These are phyloP conservation scores for Plasmodiophora brassicae DNA, from an alignment of 208 protist genomes.

Conservation along the genomic window DNA sequence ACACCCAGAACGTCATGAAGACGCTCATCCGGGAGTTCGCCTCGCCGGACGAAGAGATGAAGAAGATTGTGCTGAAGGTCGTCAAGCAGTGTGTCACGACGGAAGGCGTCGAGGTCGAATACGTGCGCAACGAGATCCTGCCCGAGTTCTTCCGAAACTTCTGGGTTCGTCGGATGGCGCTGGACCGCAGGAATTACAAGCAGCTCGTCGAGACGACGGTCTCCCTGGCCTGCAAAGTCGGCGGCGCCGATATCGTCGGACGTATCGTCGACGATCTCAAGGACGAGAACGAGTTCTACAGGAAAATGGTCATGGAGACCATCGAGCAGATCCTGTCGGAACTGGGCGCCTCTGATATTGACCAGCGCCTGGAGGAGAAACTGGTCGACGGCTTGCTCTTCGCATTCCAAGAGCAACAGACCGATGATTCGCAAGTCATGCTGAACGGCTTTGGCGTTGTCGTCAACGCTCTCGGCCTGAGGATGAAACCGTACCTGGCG, in stretches of 20 bases:
- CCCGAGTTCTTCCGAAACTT: conserved; percentile 82
- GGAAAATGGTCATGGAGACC: conserved; percentile 72
- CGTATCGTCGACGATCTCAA: conserved; percentile 92
- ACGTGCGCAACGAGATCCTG: conserved; percentile 80
- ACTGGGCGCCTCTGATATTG: conserved; percentile 75
- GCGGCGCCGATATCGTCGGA: conserved; percentile 79
- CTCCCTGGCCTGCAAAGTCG: conserved; percentile 68
- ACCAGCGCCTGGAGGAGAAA: conserved; percentile 77
- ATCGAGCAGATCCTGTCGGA: conserved; percentile 61
- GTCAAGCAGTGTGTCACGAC: conserved; percentile 93
- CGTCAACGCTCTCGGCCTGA: conserved; percentile 81
- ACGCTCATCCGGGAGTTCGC: conserved; percentile 83
- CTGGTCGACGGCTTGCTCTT: conserved; percentile 94
- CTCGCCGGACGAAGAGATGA: conserved; percentile 94
- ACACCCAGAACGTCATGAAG: conserved; percentile 90
- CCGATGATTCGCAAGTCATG: conserved; percentile 74
- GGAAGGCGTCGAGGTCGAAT: conserved; percentile 86
- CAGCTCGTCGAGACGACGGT: conserved; percentile 82
- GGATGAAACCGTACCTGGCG: conserved; percentile 83
- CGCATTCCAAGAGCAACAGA: conserved; percentile 84
- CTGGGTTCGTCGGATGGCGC: conserved; percentile 90
- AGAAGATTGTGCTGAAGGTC: conserved; percentile 94
- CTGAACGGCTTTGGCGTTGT: conserved; percentile 84
- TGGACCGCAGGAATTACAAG: conserved; percentile 82
- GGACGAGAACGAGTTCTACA: conserved; percentile 92